Percentiles rank a stretch among this genome's conserved stretches.
Conservation (phyloP, 192 early-diverging fungal genomes). For the Polychytrium aggregatum region DNA sequence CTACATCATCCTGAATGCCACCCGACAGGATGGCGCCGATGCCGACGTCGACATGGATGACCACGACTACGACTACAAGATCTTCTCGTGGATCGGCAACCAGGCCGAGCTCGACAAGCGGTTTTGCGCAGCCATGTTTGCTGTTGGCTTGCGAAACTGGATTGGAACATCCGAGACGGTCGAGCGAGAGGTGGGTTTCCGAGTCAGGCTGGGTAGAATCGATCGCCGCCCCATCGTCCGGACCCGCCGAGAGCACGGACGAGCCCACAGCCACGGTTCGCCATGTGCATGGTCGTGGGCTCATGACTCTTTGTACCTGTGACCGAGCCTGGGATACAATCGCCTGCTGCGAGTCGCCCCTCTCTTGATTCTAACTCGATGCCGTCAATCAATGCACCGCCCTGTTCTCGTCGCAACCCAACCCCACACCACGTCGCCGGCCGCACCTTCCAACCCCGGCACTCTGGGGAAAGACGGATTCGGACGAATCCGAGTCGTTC, state of each 20-base stretch:
- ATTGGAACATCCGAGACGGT: conserved; percentile 12
- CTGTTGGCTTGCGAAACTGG: conserved; percentile 32
- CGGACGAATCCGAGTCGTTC: conserved; percentile 19
- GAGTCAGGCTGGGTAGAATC: neutral
- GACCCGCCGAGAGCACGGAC: too few species aligned
- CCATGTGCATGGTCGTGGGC: too few species aligned
- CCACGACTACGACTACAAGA: conserved; percentile 10
- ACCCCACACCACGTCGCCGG: too few species aligned
- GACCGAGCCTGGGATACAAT: too few species aligned
- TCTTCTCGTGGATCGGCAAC: conserved; percentile 38
- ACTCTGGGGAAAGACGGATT: too few species aligned
- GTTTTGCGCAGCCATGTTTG: conserved; percentile 40
- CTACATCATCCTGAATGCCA: conserved; percentile 25
- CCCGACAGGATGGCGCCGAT: conserved; percentile 8
- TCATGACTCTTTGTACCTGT: conserved; percentile 6
- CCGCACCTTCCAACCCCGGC: too few species aligned
- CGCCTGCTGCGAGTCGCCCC: too few species aligned
- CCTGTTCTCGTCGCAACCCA: too few species aligned
- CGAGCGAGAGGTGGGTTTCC: conserved; percentile 6
- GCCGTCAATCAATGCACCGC: too few species aligned
- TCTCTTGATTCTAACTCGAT: too few species aligned
- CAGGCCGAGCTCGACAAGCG: conserved; percentile 37
- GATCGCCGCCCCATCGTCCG: too few species aligned
- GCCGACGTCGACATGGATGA: conserved; percentile 4
- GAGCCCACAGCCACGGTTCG: too few species aligned